Percentiles rank a stretch among this genome's conserved stretches.
Conservation (phyloP, 169 alveolate genomes). For the Plasmodium gallinaceum region DNA sequence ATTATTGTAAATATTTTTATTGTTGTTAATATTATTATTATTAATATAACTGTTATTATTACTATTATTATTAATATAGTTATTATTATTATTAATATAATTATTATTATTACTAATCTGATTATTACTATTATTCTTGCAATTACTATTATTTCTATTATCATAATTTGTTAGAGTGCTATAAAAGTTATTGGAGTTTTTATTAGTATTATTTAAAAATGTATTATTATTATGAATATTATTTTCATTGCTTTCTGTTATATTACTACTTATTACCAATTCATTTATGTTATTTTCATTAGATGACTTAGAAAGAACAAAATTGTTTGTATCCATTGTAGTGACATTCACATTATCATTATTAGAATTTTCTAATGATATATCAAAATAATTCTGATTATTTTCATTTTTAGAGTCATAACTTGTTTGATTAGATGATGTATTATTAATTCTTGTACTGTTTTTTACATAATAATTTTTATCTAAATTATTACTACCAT, state of each 20-base stretch:
- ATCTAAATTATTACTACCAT: too few species aligned
- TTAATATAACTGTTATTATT: neutral
- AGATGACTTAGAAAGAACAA: neutral
- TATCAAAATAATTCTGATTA: too few species aligned
- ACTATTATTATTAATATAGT: neutral
- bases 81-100: constrained; percentile 2
- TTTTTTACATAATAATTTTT: too few species aligned
- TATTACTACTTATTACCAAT: neutral
- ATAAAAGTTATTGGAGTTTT: neutral
- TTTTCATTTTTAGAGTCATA: neutral
- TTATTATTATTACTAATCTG: neutral
- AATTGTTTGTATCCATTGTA: neutral
- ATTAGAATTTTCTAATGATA: neutral
- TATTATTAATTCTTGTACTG: too few species aligned
- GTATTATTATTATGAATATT: neutral
- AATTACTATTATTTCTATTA: neutral
- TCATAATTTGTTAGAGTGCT: too few species aligned
- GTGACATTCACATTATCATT: neutral
- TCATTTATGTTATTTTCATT: neutral
- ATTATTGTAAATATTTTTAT: neutral
- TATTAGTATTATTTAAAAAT: neutral
- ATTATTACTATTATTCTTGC: constrained; percentile 7
- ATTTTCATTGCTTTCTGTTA: constrained; percentile 1
- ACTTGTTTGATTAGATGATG: too few species aligned
- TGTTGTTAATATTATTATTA: neutral